Conservation (phyloP, 257 asterid genomes). For the Euphrasia confusa region DNA sequence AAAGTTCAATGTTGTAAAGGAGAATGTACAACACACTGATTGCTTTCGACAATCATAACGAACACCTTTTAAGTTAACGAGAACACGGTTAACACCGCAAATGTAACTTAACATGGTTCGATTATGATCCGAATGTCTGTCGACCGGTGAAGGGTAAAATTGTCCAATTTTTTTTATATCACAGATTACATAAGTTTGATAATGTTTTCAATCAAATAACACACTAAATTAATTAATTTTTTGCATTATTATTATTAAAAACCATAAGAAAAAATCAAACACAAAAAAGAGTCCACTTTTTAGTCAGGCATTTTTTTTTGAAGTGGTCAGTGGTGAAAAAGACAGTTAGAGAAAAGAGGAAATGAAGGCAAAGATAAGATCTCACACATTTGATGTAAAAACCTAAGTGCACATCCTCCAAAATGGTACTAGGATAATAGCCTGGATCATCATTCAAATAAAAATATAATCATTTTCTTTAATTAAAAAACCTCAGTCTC, state of each 20-base stretch:
- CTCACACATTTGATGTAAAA: slow-evolving; percentile 21
- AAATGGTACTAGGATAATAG: slow-evolving; percentile 26
- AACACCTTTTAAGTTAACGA: background rate
- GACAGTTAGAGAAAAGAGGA: slow-evolving; percentile 32
- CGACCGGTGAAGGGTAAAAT: too few species aligned
- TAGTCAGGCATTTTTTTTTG: slow-evolving; percentile 30
- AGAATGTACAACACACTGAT: slow-evolving; percentile 24
- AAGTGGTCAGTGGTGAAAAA: slow-evolving; percentile 39
- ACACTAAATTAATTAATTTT: too few species aligned
- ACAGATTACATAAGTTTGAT: too few species aligned
- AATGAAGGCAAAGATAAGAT: slow-evolving; percentile 15
- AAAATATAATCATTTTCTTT: slow-evolving; percentile 7
- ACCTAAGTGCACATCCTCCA: slow-evolving; percentile 18
- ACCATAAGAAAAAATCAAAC: background rate
- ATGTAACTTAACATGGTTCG: background rate
- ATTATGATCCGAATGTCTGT: background rate
- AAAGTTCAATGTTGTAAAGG: slow-evolving; percentile 28
- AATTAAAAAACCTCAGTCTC: background rate
- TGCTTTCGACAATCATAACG: slow-evolving; percentile 35
- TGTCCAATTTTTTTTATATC: too few species aligned
- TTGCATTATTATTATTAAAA: too few species aligned
- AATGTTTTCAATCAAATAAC: too few species aligned
- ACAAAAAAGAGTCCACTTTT: slow-evolving; percentile 15
- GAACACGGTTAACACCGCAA: background rate
- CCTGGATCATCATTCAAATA: slow-evolving; percentile 32